Evolutionary conservation across 495 filamentous ascomycete species (phyloP).

Genomic region (Cercophora sp.): DNA sequence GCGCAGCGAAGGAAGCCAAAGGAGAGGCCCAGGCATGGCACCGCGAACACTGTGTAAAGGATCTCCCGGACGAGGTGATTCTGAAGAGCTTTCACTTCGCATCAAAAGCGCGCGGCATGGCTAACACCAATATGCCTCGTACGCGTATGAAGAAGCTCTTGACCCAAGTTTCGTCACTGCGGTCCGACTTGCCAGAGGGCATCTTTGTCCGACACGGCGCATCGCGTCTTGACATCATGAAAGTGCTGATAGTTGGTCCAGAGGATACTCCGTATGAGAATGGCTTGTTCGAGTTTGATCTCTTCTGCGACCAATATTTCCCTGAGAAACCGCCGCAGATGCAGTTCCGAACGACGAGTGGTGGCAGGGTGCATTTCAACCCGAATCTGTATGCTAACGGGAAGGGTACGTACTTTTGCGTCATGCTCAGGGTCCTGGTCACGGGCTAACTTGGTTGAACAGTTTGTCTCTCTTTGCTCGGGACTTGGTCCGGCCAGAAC

Average conservation of each 20-base stretch:
- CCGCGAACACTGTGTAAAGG: slow-evolving; percentile 32
- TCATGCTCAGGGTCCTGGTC: too few relatives aligned
- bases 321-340: slow-evolving; percentile 48
- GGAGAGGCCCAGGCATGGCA: slow-evolving; percentile 28
- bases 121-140: not conserved
- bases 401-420: slow-evolving; percentile 37
- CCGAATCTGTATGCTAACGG: slow-evolving; percentile 58
- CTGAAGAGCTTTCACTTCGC: slow-evolving; percentile 20
- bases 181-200: slow-evolving; percentile 51
- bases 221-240: slow-evolving; percentile 53
- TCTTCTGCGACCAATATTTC: slow-evolving; percentile 45
- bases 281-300: slow-evolving; percentile 60
- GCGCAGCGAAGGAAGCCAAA: not conserved
- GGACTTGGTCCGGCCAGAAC: slow-evolving; percentile 52
- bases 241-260: slow-evolving; percentile 55
- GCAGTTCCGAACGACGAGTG: slow-evolving; percentile 48
- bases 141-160: slow-evolving; percentile 50
- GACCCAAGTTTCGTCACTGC: slow-evolving; percentile 49
- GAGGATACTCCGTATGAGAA: slow-evolving; percentile 56
- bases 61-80: slow-evolving; percentile 35
- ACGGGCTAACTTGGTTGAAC: too few relatives aligned
- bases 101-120: slow-evolving; percentile 9
- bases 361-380: slow-evolving; percentile 47
- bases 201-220: slow-evolving; percentile 56
- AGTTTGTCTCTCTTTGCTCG: slow-evolving; percentile 58